Evolutionary conservation across 805 yeast species (phyloP).

Genomic region (Kuraishia cidri): DNA sequence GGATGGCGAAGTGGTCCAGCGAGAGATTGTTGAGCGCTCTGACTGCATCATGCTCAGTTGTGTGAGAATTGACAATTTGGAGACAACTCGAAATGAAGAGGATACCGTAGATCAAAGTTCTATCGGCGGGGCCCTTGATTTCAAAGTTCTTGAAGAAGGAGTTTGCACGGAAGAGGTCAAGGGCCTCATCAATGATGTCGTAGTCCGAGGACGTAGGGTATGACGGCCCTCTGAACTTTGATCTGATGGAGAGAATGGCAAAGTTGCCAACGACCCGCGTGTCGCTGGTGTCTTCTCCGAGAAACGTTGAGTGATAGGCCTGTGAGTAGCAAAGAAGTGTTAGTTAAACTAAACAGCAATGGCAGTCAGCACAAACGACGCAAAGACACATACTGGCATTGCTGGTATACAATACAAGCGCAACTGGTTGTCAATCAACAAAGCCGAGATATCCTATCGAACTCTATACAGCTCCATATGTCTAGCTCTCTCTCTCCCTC

Average conservation of each 20-base stretch:
- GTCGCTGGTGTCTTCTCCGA: slow-evolving; percentile 47
- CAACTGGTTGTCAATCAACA: too few relatives aligned
- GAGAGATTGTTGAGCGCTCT: slow-evolving; percentile 75
- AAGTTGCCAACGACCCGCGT: slow-evolving; percentile 70
- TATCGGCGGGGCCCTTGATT: slow-evolving; percentile 90
- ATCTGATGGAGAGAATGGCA: slow-evolving; percentile 75
- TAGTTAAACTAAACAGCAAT: too few relatives aligned
- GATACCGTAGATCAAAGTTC: slow-evolving; percentile 90
- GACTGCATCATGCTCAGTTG: slow-evolving; percentile 49
- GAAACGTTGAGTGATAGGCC: slow-evolving; percentile 78
- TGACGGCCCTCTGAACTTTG: slow-evolving; percentile 87
- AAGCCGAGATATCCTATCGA: too few relatives aligned
- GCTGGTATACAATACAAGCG: too few relatives aligned
- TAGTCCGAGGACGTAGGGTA: slow-evolving; percentile 69
- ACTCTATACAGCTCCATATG: too few relatives aligned
- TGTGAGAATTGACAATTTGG: slow-evolving; percentile 41
- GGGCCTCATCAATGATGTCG: slow-evolving; percentile 85
- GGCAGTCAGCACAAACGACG: too few relatives aligned
- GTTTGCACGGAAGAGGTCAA: slow-evolving; percentile 91
- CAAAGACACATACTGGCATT: too few relatives aligned
- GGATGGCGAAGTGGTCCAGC: slow-evolving; percentile 80
- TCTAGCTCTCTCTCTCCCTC: too few relatives aligned
- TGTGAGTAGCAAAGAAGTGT: too few relatives aligned
- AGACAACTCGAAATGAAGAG: slow-evolving; percentile 82
- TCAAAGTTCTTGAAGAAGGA: slow-evolving; percentile 96